A percentile compares a stretch with the other conserved stretches of the same genome.
Evolutionary conservation across 768 basidiomycete genomes (phyloP).

Genomic region (Leccinum longicurvipes): DNA sequence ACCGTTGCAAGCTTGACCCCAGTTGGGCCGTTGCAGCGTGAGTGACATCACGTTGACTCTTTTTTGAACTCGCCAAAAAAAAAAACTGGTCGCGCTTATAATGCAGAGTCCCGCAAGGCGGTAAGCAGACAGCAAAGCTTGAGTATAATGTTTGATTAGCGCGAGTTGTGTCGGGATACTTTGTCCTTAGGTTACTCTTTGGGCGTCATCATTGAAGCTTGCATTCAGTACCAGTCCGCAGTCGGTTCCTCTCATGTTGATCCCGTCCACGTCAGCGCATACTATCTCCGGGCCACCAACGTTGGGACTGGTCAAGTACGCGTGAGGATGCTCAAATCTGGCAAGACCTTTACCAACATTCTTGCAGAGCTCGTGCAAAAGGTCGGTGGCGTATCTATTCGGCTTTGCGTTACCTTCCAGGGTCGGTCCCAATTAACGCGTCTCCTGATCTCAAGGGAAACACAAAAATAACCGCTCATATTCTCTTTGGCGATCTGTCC

Average conservation of each 20-base stretch:
- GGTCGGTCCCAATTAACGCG: background rate
- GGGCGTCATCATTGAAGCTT: slow-evolving; percentile 52
- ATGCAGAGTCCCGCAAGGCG: slow-evolving; percentile 52
- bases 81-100: too few relatives aligned
- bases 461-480: slow-evolving; percentile 48
- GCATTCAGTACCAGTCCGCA: slow-evolving; percentile 45
- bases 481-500: slow-evolving; percentile 52
- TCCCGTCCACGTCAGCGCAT: slow-evolving; percentile 57
- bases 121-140: slow-evolving; percentile 25
- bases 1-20: slow-evolving; percentile 39
- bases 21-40: slow-evolving; percentile 46
- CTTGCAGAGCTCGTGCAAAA: slow-evolving; percentile 56
- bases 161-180: background rate
- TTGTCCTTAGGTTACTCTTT: slow-evolving; percentile 53
- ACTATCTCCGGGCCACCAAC: slow-evolving; percentile 49
- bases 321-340: slow-evolving; percentile 45
- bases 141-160: too few relatives aligned
- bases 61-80: background rate
- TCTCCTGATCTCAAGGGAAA: slow-evolving; percentile 34
- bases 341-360: slow-evolving; percentile 56
- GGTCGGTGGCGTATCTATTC: slow-evolving; percentile 31
- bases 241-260: slow-evolving; percentile 44
- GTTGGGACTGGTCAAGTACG: slow-evolving; percentile 44
- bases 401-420: background rate
- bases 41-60: slow-evolving; percentile 7